A percentile compares a stretch with the other conserved stretches of the same genome.
Conservation (phyloP, 805 yeast species). For the Metschnikowia kunwiensis region DNA sequence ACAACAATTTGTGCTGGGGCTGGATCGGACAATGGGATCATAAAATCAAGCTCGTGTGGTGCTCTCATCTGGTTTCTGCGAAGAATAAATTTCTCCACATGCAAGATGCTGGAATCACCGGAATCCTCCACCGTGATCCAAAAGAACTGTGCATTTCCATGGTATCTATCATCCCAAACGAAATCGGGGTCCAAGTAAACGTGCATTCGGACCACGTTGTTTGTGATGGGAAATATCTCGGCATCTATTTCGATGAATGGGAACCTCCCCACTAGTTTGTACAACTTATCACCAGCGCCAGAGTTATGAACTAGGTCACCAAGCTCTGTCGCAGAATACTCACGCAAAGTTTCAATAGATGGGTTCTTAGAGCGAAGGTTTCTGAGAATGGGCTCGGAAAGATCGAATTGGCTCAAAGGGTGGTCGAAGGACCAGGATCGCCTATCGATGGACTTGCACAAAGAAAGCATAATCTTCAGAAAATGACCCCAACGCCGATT, state of each 20-base stretch:
- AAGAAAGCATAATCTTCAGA: conserved; percentile 66
- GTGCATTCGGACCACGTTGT: conserved; percentile 80
- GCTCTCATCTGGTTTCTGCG: conserved; percentile 52
- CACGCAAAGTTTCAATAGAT: conserved; percentile 67
- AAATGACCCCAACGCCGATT: conserved; percentile 90
- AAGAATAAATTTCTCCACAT: conserved; percentile 76
- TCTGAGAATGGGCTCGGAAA: conserved; percentile 63
- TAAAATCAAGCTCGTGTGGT: conserved; percentile 77
- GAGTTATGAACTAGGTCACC: conserved; percentile 88
- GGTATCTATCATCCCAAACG: conserved; percentile 76
- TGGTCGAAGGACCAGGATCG: conserved; percentile 88
- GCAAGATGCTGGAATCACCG: conserved; percentile 67
- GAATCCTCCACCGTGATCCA: conserved; percentile 94
- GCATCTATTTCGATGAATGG: conserved; percentile 76
- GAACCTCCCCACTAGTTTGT: conserved; percentile 60
- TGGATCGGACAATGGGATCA: conserved; percentile 88
- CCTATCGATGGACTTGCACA: conserved; percentile 84
- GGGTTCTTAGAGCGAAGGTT: conserved; percentile 63
- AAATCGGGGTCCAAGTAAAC: conserved; percentile 71
- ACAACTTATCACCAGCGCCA: conserved; percentile 64
- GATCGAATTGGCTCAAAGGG: conserved; percentile 83
- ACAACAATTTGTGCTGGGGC: conserved; percentile 86
- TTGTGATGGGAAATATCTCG: conserved; percentile 85
- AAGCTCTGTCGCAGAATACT: conserved; percentile 68
- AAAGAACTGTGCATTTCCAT: conserved; percentile 81